Conservation (phyloP, 768 basidiomycete species). For the Naganishia onofrii region DNA sequence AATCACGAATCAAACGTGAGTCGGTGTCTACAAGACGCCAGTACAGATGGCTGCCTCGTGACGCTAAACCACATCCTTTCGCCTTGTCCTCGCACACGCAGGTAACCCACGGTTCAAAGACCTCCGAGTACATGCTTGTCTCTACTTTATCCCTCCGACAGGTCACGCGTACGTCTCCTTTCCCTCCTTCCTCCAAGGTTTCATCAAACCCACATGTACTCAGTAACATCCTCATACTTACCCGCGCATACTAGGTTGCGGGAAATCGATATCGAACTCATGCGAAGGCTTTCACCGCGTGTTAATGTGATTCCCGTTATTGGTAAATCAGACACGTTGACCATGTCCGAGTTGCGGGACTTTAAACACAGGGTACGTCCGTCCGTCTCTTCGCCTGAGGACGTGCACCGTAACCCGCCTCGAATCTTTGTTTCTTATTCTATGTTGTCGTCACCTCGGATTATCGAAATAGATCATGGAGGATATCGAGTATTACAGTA, state of each 20-base stretch:
- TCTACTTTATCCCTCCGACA: slow-evolving; percentile 99
- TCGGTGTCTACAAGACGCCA: neutral
- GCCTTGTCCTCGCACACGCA: neutral
- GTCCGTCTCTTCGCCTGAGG: slow-evolving; percentile 53
- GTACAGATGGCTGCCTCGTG: neutral
- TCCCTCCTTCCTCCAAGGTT: neutral
- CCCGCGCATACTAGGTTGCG: slow-evolving; percentile 58
- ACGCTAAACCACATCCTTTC: neutral
- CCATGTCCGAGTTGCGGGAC: slow-evolving; percentile 82
- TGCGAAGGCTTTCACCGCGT: slow-evolving; percentile 94
- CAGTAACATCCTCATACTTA: neutral
- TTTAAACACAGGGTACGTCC: slow-evolving; percentile 85
- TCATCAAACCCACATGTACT: neutral
- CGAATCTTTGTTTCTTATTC: too few relatives aligned
- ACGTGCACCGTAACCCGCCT: too few relatives aligned
- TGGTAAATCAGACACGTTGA: slow-evolving; percentile 93
- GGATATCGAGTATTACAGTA: slow-evolving; percentile 96
- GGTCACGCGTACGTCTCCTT: slow-evolving; percentile 77
- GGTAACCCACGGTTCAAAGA: slow-evolving; percentile 74
- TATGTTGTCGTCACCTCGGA: too few relatives aligned
- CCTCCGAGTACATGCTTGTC: slow-evolving; percentile 90
- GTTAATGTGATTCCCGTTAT: slow-evolving; percentile 98
- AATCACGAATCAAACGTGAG: slow-evolving; percentile 90
- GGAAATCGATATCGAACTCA: slow-evolving; percentile 98
- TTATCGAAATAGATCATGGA: slow-evolving; percentile 99